Evolutionary conservation across 2,329 filamentous ascomycete species (phyloP).

Genomic region (Stenocarpella maydis): DNA sequence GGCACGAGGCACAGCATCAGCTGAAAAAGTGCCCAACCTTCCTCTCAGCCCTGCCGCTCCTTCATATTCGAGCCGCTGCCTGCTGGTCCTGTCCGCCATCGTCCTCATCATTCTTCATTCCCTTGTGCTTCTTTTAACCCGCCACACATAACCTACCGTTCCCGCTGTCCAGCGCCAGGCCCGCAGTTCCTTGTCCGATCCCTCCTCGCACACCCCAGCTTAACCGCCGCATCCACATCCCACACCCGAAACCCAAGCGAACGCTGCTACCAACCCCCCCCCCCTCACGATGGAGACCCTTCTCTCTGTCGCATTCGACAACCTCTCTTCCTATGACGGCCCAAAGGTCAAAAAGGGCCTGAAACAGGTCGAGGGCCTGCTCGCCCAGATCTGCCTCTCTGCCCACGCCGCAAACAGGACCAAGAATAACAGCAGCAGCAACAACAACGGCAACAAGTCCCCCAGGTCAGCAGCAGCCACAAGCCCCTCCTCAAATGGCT

Average conservation of each 20-base stretch:
- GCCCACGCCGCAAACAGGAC: conserved; percentile 45
- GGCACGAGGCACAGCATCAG: conserved; percentile 10
- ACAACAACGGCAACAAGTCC: conserved; percentile 48
- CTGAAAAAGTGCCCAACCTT: conserved; percentile 9
- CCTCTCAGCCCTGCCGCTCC: conserved; percentile 8
- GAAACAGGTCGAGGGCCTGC: conserved; percentile 90
- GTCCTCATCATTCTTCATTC: neutral
- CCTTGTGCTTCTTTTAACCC: neutral
- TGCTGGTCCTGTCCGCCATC: neutral
- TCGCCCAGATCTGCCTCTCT: conserved; percentile 93
- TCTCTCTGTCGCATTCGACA: conserved; percentile 92
- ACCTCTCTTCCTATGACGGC: conserved; percentile 90
- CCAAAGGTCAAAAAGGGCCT: conserved; percentile 92
- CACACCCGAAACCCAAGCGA: conserved; percentile 18
- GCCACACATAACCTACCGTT: neutral
- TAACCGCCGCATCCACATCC: neutral
- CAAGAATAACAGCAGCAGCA: conserved; percentile 46
- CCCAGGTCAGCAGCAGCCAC: neutral
- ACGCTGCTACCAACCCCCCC: neutral
- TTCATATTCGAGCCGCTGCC: conserved; percentile 8
- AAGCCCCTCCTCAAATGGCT: neutral
- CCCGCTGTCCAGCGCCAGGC: neutral
- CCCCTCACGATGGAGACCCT: conserved; percentile 90
- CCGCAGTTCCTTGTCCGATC: neutral
- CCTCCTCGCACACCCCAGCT: neutral